A percentile compares a stretch with the other conserved stretches of the same genome.
Conservation (phyloP, 2,329 filamentous ascomycete species). For the Zymoseptoria brevis region DNA sequence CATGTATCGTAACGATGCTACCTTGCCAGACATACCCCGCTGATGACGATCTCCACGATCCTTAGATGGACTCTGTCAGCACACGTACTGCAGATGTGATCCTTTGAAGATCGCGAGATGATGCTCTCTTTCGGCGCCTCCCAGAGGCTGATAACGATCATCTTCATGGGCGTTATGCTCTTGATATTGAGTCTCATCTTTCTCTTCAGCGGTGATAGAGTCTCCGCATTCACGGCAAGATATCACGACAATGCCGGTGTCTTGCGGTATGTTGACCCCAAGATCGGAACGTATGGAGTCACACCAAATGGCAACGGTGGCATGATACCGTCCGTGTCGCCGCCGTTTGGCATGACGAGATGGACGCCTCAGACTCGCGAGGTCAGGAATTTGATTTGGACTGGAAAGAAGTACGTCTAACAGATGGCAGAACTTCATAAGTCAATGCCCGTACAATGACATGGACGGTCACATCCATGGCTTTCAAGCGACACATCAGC, state of each 20-base stretch:
- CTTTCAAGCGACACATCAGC: slow-evolving; percentile 45
- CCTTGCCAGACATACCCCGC: neutral
- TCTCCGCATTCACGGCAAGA: neutral
- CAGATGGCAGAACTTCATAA: slow-evolving; percentile 40
- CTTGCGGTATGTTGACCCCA: slow-evolving; percentile 26
- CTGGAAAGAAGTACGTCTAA: slow-evolving; percentile 9
- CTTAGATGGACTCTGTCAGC: neutral
- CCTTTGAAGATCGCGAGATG: neutral
- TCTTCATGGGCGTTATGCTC: neutral
- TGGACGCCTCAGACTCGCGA: slow-evolving; percentile 42
- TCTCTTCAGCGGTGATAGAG: neutral
- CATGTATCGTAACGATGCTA: neutral
- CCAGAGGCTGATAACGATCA: neutral
- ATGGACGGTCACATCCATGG: slow-evolving; percentile 39
- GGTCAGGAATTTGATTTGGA: slow-evolving; percentile 3
- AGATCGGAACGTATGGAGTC: slow-evolving; percentile 27
- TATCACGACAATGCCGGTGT: slow-evolving; percentile 24
- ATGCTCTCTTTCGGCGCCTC: neutral
- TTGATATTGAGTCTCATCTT: neutral
- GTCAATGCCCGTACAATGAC: slow-evolving; percentile 42
- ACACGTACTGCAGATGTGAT: neutral
- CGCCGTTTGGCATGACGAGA: slow-evolving; percentile 44
- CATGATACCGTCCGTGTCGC: slow-evolving; percentile 30
- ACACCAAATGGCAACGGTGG: slow-evolving; percentile 30
- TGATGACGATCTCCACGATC: neutral